These are phyloP conservation scores for Omphalotus guepiniiformis DNA, from an alignment of 768 basidiomycete genomes.

Conservation along the genomic window DNA sequence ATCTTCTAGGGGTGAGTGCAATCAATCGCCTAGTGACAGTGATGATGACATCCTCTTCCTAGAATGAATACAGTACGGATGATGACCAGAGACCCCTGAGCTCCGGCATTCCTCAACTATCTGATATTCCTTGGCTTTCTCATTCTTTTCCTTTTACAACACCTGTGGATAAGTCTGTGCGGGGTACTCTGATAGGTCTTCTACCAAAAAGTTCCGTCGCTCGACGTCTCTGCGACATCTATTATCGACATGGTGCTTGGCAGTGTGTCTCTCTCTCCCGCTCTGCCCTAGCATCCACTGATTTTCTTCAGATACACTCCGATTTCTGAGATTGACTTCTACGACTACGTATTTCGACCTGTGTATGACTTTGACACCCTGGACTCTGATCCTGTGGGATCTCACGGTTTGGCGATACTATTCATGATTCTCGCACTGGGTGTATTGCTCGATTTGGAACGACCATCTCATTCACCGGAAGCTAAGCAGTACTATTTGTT, in stretches of 20 bases:
- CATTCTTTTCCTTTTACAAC: slow-evolving; percentile 57
- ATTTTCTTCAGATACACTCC: slow-evolving; percentile 54
- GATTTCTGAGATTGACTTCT: slow-evolving; percentile 56
- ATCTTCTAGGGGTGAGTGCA: slow-evolving; percentile 56
- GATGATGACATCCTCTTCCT: slow-evolving; percentile 11
- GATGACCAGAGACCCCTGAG: slow-evolving; percentile 41
- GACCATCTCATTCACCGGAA: slow-evolving; percentile 47
- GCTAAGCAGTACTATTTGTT: slow-evolving; percentile 59
- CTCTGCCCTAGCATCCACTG: slow-evolving; percentile 5
- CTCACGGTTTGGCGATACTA: slow-evolving; percentile 55
- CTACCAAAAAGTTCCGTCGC: slow-evolving; percentile 41
- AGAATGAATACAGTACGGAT: slow-evolving; percentile 59
- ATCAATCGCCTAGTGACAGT: background rate
- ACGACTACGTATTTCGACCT: slow-evolving; percentile 45
- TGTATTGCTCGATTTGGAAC: slow-evolving; percentile 54
- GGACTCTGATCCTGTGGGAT: slow-evolving; percentile 35
- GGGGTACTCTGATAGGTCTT: slow-evolving; percentile 38
- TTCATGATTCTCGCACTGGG: slow-evolving; percentile 66
- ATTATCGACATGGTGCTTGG: slow-evolving; percentile 69
- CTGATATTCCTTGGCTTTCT: slow-evolving; percentile 55
- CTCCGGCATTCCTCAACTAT: slow-evolving; percentile 38
- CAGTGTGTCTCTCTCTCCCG: slow-evolving; percentile 42
- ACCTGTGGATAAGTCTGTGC: slow-evolving; percentile 37
- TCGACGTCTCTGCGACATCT: slow-evolving; percentile 41
- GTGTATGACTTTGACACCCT: slow-evolving; percentile 44